phyloP scores from a whole-genome alignment of 2,329 filamentous ascomycete species.

The Fusarium agapanthi region DNA sequence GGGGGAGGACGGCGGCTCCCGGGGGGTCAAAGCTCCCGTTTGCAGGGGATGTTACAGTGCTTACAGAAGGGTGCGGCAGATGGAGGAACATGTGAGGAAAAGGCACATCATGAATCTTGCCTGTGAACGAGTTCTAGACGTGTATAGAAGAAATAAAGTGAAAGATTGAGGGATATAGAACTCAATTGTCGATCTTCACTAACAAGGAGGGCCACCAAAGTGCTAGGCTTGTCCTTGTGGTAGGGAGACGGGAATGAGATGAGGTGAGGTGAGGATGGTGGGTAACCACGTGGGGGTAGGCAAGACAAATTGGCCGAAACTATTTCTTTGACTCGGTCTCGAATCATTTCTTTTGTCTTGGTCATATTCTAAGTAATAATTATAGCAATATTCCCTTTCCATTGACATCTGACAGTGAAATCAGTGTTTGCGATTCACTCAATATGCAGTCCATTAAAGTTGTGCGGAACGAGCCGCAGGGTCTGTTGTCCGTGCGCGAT shows the following conservation, averaged over 20 bases:
- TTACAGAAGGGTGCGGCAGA: conserved; percentile 15
- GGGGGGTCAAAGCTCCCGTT: conserved; percentile 27
- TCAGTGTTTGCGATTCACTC: neutral
- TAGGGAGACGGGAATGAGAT: conserved; percentile 2
- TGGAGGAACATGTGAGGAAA: neutral
- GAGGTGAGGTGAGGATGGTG: conserved; percentile 23
- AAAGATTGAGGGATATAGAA: accelerated
- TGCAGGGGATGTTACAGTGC: conserved; percentile 26
- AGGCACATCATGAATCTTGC: neutral
- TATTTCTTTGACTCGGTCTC: neutral
- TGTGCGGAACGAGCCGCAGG: neutral
- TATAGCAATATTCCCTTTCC: neutral
- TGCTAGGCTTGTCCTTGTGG: neutral
- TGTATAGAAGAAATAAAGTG: no score
- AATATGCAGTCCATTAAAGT: neutral
- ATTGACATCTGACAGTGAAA: neutral
- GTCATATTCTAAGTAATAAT: conserved; percentile 18
- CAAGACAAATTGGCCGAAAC: conserved; percentile 12
- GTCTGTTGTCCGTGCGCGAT: neutral
- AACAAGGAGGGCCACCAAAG: neutral
- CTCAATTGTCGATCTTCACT: neutral
- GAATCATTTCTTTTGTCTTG: conserved; percentile 41
- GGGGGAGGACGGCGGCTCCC: conserved; percentile 20
- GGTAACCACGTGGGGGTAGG: conserved; percentile 31
- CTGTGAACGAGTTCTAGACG: neutral